Evolutionary conservation across 192 early-diverging fungal genomes (phyloP), one percentile per base, ranked within the genome.

Genomic region (Haplosporangium gracile): DNA sequence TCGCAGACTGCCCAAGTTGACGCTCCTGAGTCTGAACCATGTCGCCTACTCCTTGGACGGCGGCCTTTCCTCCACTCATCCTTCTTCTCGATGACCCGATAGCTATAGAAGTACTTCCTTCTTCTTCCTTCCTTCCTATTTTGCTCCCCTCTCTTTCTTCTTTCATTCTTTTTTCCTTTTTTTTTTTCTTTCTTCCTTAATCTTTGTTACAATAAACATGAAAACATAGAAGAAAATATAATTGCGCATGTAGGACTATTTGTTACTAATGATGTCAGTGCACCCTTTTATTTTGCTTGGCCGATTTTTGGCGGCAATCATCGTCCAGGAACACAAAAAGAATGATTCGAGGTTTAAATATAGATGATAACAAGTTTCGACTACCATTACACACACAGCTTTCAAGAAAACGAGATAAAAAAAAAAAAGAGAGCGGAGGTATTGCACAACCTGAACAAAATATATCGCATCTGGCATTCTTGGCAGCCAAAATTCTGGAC

Each of bases 1-100:
- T 0, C 77, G 70, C 9, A 49, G 32, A 38, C 43, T 85, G n/a
- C 55, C 73, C 22, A 72, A 55, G 39, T 47, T 85, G 42, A 16
- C 43, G 15, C 71, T 9, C 34, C 39, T 85, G 77, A 80, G 74
- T 38, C 60, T 85, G 69, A 85, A 85, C 51, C 77, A 75, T 68
- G 70, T 76, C 38, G 76, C 77, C 3, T 85, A 78, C 55, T 72
- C 73, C 0, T 26, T 76, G 8, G 72, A 76, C 42, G 65, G 74
- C 18, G 55, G 55, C n/a, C 55, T 10, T 0, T 5, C 18, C 9
- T 78, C 60, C 24, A 40, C 8, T 13, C 60, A n/a, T 65, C 34
- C n/a, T 9, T 42, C 42, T 5, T n/a, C 11, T n/a, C 70, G 36
- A 38, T 26, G 24, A 38, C 11, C 5, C 42, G 16, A 45, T 7